Evolutionary conservation across 805 yeast species (phyloP), one percentile per base, ranked within the genome.

Genomic region (Priceomyces haplophilus): DNA sequence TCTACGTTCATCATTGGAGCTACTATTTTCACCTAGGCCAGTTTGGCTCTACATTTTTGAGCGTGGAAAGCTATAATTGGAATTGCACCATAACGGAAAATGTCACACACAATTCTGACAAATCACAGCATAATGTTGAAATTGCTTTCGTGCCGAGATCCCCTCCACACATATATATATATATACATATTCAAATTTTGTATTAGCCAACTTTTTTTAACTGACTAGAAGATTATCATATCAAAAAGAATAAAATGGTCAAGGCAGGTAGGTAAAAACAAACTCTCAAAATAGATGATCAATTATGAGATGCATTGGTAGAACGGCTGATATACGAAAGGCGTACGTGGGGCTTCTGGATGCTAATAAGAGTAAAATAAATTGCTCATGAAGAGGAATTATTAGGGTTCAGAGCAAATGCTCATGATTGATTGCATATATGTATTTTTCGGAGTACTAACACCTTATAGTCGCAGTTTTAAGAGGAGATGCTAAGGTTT

Each of bases 401-500:
- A 4, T 8, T 5, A 11, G 8, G 8, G 31, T 11, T 27, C 15
- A 10, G 15, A 27, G 31, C 31, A n/a, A 27, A 10, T 15, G 15
- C 11, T 27, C n/a, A 12, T n/a, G 31, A 27, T 27, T 37, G 21
- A 7, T 21, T 20, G 18, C 17, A 34, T 34, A 21, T 8, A 6
- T 12, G 12, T 4, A 12, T 11, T 10, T n/a, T 21, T 8, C 7
- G 7, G 10, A 16, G 4, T 50, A 53, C 53, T 52, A 52, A 52
- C 58, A 17, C 16, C 13, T 18, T 40, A n/a, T 47, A 78, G 97
- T 93, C 65, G 98, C 98, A 67, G 95, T 93, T 59, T 75, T 93
- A 57, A 89, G 95, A 75, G 99, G 99, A 59, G 97, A 89, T 66
- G 79, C 95, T 47, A 82, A 81, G 56, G 96, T 93, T 56, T 69